Evolutionary conservation across 2,329 filamentous ascomycete species (phyloP).

Genomic region (Acrocalymma vagum): DNA sequence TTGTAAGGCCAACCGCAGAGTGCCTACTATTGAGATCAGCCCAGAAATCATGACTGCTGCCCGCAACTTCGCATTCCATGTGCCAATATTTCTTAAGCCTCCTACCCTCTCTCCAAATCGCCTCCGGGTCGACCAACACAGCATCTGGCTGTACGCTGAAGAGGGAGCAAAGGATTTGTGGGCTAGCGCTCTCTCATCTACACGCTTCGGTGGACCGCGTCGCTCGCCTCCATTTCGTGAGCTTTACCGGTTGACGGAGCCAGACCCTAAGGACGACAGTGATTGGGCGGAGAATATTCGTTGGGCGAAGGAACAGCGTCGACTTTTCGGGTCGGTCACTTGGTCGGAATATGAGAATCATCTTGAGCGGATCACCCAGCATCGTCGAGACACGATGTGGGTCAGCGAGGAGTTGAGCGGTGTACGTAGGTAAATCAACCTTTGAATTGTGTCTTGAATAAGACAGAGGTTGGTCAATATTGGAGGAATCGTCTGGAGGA

Average conservation of each 20-base stretch:
- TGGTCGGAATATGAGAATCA: slow-evolving; percentile 39
- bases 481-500: too few species aligned
- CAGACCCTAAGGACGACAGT: slow-evolving; percentile 18
- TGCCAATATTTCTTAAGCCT: slow-evolving; percentile 17
- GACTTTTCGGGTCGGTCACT: slow-evolving; percentile 22
- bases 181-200: slow-evolving; percentile 19
- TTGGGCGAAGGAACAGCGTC: slow-evolving; percentile 41
- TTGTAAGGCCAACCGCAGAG: background rate
- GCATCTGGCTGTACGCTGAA: slow-evolving; percentile 24
- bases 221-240: slow-evolving; percentile 30
- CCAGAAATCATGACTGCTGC: slow-evolving; percentile 16
- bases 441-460: too few species aligned
- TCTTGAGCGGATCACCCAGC: slow-evolving; percentile 29
- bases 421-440: too few species aligned
- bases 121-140: slow-evolving; percentile 24
- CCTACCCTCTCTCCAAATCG: slow-evolving; percentile 26
- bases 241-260: slow-evolving; percentile 31
- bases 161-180: slow-evolving; percentile 20
- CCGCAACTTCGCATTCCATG: slow-evolving; percentile 7
- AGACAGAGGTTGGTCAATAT: too few species aligned
- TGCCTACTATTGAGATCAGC: slow-evolving; percentile 1
- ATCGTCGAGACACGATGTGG: slow-evolving; percentile 28
- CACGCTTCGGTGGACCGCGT: slow-evolving; percentile 29
- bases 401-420: slow-evolving; percentile 37
- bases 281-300: slow-evolving; percentile 45